Base-by-base conservation (phyloP, 83 land plant genomes). In the Thuja plicata region DNA sequence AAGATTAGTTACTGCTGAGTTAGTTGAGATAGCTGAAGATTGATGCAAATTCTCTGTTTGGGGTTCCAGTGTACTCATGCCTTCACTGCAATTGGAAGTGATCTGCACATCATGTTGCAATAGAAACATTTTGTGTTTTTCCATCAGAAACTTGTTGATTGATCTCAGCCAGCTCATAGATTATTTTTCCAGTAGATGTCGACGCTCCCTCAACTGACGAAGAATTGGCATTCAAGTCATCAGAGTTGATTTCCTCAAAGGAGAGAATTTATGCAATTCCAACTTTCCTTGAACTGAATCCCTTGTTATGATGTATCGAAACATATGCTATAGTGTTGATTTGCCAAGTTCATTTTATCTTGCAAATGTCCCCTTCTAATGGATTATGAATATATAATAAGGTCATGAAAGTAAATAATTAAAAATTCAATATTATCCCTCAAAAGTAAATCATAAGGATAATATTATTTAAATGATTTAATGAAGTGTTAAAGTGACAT, bases 191-290 rank as follows among this genome's bases (percentile, higher is more conserved):
- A 41, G 48, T 30, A 7, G n/a, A 80, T 2, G 46, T 27, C 9
- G 12, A n/a, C 43, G 46, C 8, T 80, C 24, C 46, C n/a, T 80
- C 50, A 24, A 43, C 84, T 80, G n/a, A 21, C 24, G 50, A 43
- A 80, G 43, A 35, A 34, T 80, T 80, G 50, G n/a, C n/a, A 19
- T 80, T 80, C 46, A 43, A 43, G 27, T 41, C 84, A 43, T 16
- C 84, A 40, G 84, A 43, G 43, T 16, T 41, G 21, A 9, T 9
- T 80, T 37, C 84, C 45, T 80, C 43, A 43, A 80, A 80, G 11
- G 84, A 41, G 24, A 41, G 45, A 41, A 21, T 80, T 80, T 50
- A 40, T 80, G 48, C 84, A 80, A 80, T 80, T 43, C 84, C 84
- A 40, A 80, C 84, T 24, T 41, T 80, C 84, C 45, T 80, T 43